Percentiles rank a stretch among this genome's conserved stretches.
These are phyloP conservation scores for Paecilomyces sp. DNA, from an alignment of 2,329 filamentous ascomycete species.

Conservation along the genomic window DNA sequence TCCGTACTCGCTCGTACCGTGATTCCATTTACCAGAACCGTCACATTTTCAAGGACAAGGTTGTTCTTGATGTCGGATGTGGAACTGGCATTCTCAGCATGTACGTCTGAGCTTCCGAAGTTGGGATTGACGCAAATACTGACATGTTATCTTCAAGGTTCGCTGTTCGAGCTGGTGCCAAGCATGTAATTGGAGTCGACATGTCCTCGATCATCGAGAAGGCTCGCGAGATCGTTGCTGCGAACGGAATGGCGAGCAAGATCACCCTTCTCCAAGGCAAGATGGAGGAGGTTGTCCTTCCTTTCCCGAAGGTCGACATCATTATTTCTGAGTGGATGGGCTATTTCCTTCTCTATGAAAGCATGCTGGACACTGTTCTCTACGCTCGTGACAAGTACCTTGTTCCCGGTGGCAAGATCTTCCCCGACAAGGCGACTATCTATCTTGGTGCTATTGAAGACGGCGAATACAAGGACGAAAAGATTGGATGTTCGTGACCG, in stretches of 20 bases:
- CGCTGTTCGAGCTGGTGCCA: conserved; percentile 88
- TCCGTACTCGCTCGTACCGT: conserved; percentile 93
- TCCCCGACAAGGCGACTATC: conserved; percentile 98
- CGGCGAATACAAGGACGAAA: conserved; percentile 99
- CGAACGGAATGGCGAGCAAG: conserved; percentile 88
- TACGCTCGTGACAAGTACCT: conserved; percentile 94
- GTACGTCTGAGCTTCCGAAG: conserved; percentile 45
- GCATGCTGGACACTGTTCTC: conserved; percentile 96
- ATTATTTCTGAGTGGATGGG: conserved; percentile 99
- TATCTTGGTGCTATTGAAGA: conserved; percentile 97
- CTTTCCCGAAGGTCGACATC: conserved; percentile 94
- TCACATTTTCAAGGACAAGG: conserved; percentile 75
- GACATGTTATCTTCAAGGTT: conserved; percentile 59
- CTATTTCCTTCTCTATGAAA: conserved; percentile 97
- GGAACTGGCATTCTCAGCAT: conserved; percentile 97
- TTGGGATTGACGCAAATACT: conserved; percentile 7
- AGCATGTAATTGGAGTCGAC: conserved; percentile 97
- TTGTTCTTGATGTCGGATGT: conserved; percentile 86
- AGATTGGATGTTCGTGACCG: conserved; percentile 84
- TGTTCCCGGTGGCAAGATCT: conserved; percentile 79
- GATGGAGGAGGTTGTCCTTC: conserved; percentile 96
- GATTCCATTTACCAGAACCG: conserved; percentile 95
- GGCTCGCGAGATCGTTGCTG: conserved; percentile 86
- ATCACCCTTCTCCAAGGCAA: conserved; percentile 98
- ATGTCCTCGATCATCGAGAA: conserved; percentile 99